Base-by-base conservation (phyloP, 352 stramenopile species). In the Phytophthora tentaculata region DNA sequence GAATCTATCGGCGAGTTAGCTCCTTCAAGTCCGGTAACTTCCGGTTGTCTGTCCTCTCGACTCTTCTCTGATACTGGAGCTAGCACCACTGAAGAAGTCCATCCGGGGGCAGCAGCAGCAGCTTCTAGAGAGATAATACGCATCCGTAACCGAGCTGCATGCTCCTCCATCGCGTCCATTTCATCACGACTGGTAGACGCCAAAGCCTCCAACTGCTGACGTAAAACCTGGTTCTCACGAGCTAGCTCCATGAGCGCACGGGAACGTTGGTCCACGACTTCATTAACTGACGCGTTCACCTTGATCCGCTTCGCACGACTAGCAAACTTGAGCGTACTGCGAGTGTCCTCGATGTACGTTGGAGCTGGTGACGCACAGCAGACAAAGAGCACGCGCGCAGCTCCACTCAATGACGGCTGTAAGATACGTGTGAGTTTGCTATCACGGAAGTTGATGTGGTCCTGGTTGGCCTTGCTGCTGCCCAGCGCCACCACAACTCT, bases 361-460 rank as follows among this genome's bases (percentile, higher is more conserved):
- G 77, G 70, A 16, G 91, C 81, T 14, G 88, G 87, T 62, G 88
- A 96, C 20, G 92, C 74, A 66, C 89, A 96, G 13, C 88, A 92
- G 3, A 98, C 89, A 53, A 98, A 87, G 29, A 91, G 75, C 14
- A 91, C 96, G 10, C 85, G 85, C 20, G 80, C 84, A 54, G 92
- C 91, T 26, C 88, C 91, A 14, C 91, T 87, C 0, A 97, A 71
- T 14, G 87, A 93, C 48, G 97, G 90, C 56, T 97, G 88, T 26
- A 98, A 80, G 24, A 98, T 75, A 10, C 95, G 88, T 39, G 95
- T 98, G 16, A 98, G 86, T 65, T 97, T 98, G 10, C 88, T 97
- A 67, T 98, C 92, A 22, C 95, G 79, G 50, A 97, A 98, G 19
- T 95, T 95, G 20, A 98, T 86, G 61, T 98, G 94, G 22, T 76